Evolutionary conservation across 2,329 filamentous ascomycete genomes (phyloP).

Genomic region (Penicillium sp.): DNA sequence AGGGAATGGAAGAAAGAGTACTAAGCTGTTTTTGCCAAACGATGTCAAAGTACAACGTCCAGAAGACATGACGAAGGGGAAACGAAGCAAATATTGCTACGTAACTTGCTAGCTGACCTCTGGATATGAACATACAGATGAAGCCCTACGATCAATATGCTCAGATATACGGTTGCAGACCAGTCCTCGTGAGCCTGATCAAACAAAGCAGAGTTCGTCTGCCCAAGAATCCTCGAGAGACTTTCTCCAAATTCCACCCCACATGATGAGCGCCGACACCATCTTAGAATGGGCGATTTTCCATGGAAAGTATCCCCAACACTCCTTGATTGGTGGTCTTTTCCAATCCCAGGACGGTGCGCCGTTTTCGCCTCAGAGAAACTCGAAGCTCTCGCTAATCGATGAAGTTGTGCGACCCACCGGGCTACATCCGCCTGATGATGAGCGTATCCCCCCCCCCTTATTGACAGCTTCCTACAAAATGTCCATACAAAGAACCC

Average conservation of each 20-base stretch:
- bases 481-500: constrained; percentile 41
- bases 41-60: too few species aligned
- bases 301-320: background rate
- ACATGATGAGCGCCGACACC: constrained; percentile 10
- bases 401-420: background rate
- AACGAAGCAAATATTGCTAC: too few species aligned
- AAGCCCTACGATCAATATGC: background rate
- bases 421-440: constrained; percentile 3
- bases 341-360: background rate
- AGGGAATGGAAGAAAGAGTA: too few species aligned
- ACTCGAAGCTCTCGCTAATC: background rate
- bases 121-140: background rate
- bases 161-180: background rate
- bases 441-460: constrained; percentile 27
- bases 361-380: too few species aligned
- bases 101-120: background rate
- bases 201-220: constrained; percentile 1
- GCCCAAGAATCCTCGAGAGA: background rate
- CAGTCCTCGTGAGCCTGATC: background rate
- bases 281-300: constrained; percentile 7
- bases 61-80: too few species aligned
- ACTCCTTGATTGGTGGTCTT: constrained; percentile 8
- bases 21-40: too few species aligned
- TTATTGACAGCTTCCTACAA: constrained; percentile 33
- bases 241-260: background rate